Base-by-base conservation (phyloP, 1,284 basidiomycete species). In the Chalciporus sp. region DNA sequence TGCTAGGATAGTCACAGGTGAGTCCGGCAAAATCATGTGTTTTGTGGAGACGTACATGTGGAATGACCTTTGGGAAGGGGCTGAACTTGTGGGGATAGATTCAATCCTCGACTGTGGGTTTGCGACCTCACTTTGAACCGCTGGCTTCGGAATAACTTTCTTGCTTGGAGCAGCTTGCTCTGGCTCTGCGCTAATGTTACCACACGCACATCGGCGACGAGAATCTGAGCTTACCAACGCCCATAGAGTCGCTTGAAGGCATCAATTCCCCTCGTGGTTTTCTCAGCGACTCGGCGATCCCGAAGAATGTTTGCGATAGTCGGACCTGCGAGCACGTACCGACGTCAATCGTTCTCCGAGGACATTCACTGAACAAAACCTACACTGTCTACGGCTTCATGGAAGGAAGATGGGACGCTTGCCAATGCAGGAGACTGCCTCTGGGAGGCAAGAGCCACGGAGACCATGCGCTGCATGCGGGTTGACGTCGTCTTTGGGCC, bases 291-390 rank as follows among this genome's bases (percentile, higher is more conserved):
- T 82, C 79, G 0, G 83, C 83, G 29, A 85, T 77, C 11, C 78
- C 77, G 31, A 84, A 70, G 76, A 85, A 85, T 1, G 84, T 81
- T 48, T 79, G 70, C 0, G 82, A 78, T 1, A 85, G 74, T 56
- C 75, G 74, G 39, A 83, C 72, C 83, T 85, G 56, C 35, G 10
- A 35, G 51, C 23, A 33, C 35, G 37, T 17, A 56, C 58, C 40
- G 11, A 37, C 20, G 7, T 26, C 31, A 35, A 28, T 16, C 27
- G 26, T 2, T 5, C 19, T 2, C 2, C 23, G 6, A 23, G 6
- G 6, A 3, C 16, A 2, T 17, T 17, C 26, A 20, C 28, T 17
- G 10, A 1, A 2, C 0, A 20, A 5, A 28, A 60, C 56, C 0
- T 57, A 83, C 82, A 17, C 78, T 78, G 57, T 84, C 77, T 11